A percentile compares a stretch with the other conserved stretches of the same genome.
These are phyloP conservation scores for Persicaria maculosa DNA, from an alignment of 148 eudicot genomes.

Conservation along the genomic window DNA sequence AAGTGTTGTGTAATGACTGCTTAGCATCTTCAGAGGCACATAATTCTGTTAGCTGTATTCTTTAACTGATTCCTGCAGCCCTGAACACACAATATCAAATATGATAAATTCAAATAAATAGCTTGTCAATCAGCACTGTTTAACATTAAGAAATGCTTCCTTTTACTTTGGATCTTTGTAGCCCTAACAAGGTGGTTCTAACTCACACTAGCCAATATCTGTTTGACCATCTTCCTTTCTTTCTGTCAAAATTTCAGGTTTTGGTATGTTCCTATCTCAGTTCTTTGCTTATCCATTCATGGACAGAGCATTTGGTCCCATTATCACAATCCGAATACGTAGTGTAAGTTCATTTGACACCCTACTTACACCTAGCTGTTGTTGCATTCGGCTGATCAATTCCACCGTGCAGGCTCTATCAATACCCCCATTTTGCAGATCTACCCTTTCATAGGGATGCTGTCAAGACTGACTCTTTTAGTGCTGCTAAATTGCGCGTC, in stretches of 20 bases:
- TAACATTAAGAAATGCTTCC: no score
- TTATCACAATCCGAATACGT: no score
- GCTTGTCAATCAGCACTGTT: no score
- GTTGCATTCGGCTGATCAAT: background rate
- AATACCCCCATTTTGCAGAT: slow-evolving; percentile 40
- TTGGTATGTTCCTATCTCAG: slow-evolving; percentile 7
- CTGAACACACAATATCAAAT: no score
- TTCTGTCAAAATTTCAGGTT: background rate
- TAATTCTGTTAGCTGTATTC: background rate
- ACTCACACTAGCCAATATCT: no score
- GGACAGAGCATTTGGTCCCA: background rate
- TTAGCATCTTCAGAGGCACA: background rate
- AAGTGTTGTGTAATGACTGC: background rate
- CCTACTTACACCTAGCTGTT: background rate
- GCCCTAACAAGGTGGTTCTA: no score
- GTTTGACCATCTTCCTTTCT: background rate
- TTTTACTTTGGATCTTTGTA: no score
- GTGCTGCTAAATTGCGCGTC: slow-evolving; percentile 48
- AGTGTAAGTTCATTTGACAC: background rate
- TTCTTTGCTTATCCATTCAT: slow-evolving; percentile 7
- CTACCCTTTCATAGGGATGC: slow-evolving; percentile 49
- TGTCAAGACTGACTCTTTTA: slow-evolving; percentile 55
- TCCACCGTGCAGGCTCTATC: slow-evolving; percentile 13
- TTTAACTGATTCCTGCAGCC: no score
- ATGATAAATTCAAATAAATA: no score